phyloP scores from a whole-genome alignment of 768 basidiomycete species.

The Daedaleopsis sinensis region DNA sequence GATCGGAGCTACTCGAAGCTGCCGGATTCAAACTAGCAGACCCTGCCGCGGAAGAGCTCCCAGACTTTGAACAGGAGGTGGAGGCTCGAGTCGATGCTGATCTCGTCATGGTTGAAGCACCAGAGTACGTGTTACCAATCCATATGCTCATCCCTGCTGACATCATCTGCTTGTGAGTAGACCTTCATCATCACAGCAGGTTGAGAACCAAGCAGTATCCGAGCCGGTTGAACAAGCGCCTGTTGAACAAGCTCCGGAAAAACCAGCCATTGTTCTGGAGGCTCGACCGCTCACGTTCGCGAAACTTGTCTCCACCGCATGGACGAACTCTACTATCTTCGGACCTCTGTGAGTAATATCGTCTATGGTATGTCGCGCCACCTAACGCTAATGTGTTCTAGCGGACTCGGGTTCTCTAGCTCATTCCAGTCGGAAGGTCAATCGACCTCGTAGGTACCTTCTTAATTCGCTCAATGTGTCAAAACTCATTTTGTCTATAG shows the following conservation, averaged over 20 bases:
- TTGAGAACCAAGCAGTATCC: too few relatives aligned
- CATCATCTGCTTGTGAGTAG: too few relatives aligned
- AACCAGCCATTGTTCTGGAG: constrained; percentile 12
- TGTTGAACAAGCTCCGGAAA: constrained; percentile 4
- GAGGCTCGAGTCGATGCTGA: constrained; percentile 23
- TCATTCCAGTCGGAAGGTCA: neutral
- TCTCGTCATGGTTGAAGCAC: neutral
- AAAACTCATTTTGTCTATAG: neutral
- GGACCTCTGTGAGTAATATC: constrained; percentile 56
- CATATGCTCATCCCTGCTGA: too few relatives aligned
- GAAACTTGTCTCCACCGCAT: constrained; percentile 28
- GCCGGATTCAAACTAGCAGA: constrained; percentile 44
- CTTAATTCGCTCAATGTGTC: too few relatives aligned
- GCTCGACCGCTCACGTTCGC: constrained; percentile 11
- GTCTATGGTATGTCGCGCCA: neutral
- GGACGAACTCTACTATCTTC: constrained; percentile 64
- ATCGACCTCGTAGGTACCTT: neutral
- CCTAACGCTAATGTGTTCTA: constrained; percentile 22
- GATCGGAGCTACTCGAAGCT: constrained; percentile 41
- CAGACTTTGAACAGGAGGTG: constrained; percentile 60
- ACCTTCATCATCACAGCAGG: too few relatives aligned
- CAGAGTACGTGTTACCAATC: neutral
- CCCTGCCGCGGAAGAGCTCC: constrained; percentile 42
- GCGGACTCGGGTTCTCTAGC: constrained; percentile 36
- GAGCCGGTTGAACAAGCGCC: constrained; percentile 4